Base-by-base conservation (phyloP, 176 grass and related monocot species). In the Cenchrus americanus region DNA sequence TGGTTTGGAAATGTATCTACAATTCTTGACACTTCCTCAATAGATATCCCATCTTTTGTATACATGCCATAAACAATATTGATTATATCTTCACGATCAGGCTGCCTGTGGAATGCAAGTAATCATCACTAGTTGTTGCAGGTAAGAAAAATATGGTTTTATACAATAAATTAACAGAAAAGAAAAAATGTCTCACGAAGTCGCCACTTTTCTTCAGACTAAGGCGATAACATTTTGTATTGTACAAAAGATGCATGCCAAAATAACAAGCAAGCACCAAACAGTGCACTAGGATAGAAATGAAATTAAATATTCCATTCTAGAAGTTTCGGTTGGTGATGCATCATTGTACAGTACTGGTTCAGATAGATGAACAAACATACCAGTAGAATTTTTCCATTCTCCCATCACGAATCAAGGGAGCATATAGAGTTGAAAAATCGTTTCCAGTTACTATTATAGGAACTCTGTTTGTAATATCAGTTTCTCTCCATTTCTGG, bases 301-400 rank as follows among this genome's bases (percentile, higher is more conserved):
- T 19, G 63, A 78, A 55, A 24, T 78, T 17, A 64, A 78, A 66
- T 49, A 83, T 13, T 43, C 0, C 0, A 18, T 12, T 47, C 46
- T 14, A 75, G 15, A 69, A 60, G 32, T 75, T 80, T 52, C n/a
- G 32, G 52, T 75, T 52, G 12, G 46, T 70, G 6, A 12, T 51
- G 6, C 34, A 71, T 21, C 21, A 6, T 55, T 53, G 37, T 70
- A 81, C 22, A 71, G 17, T 51, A 71, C 34, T 62, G 10, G 75
- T 77, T 69, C 44, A 77, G 63, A 81, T 76, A 76, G n/a, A 83
- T 17, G 26, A 58, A 83, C 51, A 67, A 42, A 55, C 72, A 67
- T 98, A 98, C 94, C 92, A 97, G 71, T 97, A 94, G 79, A 92
- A 97, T 46, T 94, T 97, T 55, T 97, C 92, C 92, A 94, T 97